Percentiles rank a stretch among this genome's conserved stretches.
Evolutionary conservation across 23 red algal species (phyloP).

Genomic region (Chondrus crispus): DNA sequence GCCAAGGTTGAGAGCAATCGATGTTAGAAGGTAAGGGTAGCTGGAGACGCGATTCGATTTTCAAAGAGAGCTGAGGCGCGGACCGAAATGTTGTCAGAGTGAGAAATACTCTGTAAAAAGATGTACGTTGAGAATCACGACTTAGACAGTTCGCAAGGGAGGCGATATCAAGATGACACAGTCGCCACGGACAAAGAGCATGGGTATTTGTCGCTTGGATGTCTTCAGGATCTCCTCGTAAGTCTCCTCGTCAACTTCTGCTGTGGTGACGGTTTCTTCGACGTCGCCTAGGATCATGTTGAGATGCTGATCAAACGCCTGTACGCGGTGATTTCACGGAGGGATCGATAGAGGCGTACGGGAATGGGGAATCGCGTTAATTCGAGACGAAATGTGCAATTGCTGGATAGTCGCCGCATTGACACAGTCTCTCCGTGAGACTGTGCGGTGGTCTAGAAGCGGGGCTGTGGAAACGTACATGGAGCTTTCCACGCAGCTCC

Average conservation of each 20-base stretch:
- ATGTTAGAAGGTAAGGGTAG: constrained; percentile 4
- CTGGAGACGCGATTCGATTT: neutral
- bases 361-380: no score
- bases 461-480: no score
- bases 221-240: constrained; percentile 87
- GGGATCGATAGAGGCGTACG: neutral
- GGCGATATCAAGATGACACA: constrained; percentile 90
- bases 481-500: constrained; percentile 86
- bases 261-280: constrained; percentile 77
- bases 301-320: constrained; percentile 99
- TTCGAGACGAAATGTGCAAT: no score
- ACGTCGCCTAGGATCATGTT: constrained; percentile 97
- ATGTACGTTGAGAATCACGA: neutral
- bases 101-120: neutral
- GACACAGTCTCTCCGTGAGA: no score
- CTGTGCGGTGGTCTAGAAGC: no score
- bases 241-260: constrained; percentile 93
- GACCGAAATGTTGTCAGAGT: neutral
- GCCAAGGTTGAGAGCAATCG: neutral
- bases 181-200: constrained; percentile 98
- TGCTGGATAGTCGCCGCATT: no score
- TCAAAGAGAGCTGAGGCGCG: neutral
- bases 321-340: neutral
- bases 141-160: constrained; percentile 71
- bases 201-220: constrained; percentile 67